A percentile compares a stretch with the other conserved stretches of the same genome.
Conservation (phyloP, 1,139 yeast genomes). For the Wickerhamiella pararugosa region DNA sequence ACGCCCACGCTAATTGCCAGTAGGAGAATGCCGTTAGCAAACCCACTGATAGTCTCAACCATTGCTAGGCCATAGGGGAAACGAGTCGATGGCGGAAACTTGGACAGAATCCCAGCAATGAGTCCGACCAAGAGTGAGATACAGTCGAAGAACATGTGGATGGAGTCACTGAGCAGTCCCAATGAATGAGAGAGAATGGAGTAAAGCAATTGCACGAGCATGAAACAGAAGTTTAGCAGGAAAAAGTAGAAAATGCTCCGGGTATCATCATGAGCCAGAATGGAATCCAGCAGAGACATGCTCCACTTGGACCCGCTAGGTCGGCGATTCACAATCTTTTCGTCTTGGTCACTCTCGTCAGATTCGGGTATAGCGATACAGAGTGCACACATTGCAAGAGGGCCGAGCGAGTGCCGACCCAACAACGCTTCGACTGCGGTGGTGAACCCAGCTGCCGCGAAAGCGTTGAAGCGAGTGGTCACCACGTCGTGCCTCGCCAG, state of each 20-base stretch:
- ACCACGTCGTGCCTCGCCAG: conserved; percentile 22
- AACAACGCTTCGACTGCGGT: conserved; percentile 12
- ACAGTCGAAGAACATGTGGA: conserved; percentile 95
- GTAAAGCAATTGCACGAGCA: conserved; percentile 83
- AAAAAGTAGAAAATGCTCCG: conserved; percentile 79
- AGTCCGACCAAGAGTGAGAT: conserved; percentile 79
- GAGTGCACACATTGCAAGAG: conserved; percentile 13
- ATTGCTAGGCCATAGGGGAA: conserved; percentile 80
- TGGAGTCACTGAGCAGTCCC: conserved; percentile 80
- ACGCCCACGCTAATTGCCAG: conserved; percentile 85
- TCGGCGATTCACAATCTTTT: neutral
- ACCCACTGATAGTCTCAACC: conserved; percentile 86
- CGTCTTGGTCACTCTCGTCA: neutral
- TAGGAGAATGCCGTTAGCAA: conserved; percentile 79
- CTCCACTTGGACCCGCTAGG: conserved; percentile 1
- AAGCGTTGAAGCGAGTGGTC: conserved; percentile 23
- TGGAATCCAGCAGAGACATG: conserved; percentile 25
- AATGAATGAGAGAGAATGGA: conserved; percentile 85
- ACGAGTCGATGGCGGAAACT: conserved; percentile 44
- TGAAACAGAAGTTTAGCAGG: conserved; percentile 72
- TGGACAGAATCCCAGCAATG: conserved; percentile 59
- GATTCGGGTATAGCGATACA: conserved; percentile 5
- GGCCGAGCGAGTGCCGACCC: conserved; percentile 1
- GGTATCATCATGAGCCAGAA: conserved; percentile 49
- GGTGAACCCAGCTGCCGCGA: conserved; percentile 17